Evolutionary conservation across 192 early-diverging fungal genomes (phyloP), one percentile per base, ranked within the genome.

Genomic region (Rhizophlyctis rosea): DNA sequence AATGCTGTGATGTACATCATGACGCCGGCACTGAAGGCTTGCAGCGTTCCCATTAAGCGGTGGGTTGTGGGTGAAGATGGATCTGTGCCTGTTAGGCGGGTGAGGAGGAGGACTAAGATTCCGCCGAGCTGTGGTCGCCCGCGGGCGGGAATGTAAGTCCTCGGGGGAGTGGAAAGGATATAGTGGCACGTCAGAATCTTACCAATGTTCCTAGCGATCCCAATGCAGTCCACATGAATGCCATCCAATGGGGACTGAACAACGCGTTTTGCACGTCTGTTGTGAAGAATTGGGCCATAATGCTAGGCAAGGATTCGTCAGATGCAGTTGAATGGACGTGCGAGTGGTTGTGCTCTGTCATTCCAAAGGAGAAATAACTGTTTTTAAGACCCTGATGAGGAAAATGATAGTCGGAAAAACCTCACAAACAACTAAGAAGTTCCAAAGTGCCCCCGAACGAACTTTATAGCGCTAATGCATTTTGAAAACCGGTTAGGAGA

Each of bases 1-100:
- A 82, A 78, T 53, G 67, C 80, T 23, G 81, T 82, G 47, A 82
- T 82, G 55, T 80, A 77, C 25, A 82, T 28, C 77, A 79, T 79
- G 13, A 79, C 74, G n/a, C 77, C 77, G 13, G 61, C 72, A 31
- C 71, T 70, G 51, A 76, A 66, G 3, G 71, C 64, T 62, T 82
- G 75, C 31, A 82, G 56, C 1, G 74, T 61, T 4, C 77, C 81
- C 59, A 82, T 76, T 5, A 82, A 54, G 24, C 47, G 25, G 0
- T 59, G 57, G 25, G 77, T 77, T 7, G 62, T 56, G 39, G 71
- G 57, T 21, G 64, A 33, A 23, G 44, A 57, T 4, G 67, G 69
- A 53, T 71, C 72, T 35, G 70, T 73, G 7, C 60, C 70, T 4
- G 68, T 71, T 11, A 55, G 11, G 34, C 51, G 28, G 2, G 66